Evolutionary conservation across 257 asterid species (phyloP), one percentile per base, ranked within the genome.

Genomic region (Hygrophila difformis): DNA sequence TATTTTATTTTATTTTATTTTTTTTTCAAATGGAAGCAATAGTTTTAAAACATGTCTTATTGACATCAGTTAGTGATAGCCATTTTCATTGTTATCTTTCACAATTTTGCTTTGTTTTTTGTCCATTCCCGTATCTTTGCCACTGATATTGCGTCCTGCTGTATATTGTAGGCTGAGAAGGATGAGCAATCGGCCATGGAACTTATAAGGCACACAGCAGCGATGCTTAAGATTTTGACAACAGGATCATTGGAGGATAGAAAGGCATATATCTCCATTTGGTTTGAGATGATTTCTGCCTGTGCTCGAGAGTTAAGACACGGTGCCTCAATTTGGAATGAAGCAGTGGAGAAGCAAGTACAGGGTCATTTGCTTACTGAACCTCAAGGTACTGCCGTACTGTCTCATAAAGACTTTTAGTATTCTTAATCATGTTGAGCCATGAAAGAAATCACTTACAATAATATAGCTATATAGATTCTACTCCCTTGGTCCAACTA

Each of bases 251-350:
- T 47, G 28, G 86, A 76, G 58, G 85, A 79, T 53, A 78, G 66
- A 55, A 49, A 49, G 40, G 21, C 49, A 12, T 86, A 86, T 72
- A 63, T 79, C 42, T 69, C 81, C 20, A 12, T 64, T 35, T 86
- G 96, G 96, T 64, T 64, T 50, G 57, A 76, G 61, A 64, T 86
- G 73, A 55, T 82, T 44, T 63, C 75, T 41, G 70, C 53, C 40
- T 79, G 96, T 60, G 59, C 49, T n/a, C 73, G 53, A 65, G 96
- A 82, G 73, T 63, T 86, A 69, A 76, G 62, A 50, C 71, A 71
- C 26, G 96, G 96, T 55, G 73, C 87, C 62, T 64, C 50, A 19
- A 71, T 86, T 47, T 82, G 79, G 88, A 72, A 59, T 67, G 68
- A 86, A 65, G 75, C 82, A 52, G 59, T 58, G 19, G 68, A 70